phyloP scores from a whole-genome alignment of 106 monocot species.

The Amphibolis antarctica region DNA sequence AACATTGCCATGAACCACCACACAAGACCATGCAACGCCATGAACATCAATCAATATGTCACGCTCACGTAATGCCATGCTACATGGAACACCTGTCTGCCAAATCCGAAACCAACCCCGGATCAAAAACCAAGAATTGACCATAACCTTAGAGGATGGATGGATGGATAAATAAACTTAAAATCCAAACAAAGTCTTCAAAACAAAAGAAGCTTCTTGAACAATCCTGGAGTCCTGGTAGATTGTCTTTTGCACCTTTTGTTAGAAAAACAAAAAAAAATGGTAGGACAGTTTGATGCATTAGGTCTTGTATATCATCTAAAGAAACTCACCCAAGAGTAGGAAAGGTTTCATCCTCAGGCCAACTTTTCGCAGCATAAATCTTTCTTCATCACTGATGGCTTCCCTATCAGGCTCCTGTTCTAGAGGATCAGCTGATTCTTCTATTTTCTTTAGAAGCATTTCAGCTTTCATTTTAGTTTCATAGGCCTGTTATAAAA shows the following conservation, averaged over 20 bases:
- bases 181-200: neutral
- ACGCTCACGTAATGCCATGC: too few relatives aligned
- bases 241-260: too few relatives aligned
- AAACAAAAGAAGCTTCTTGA: neutral
- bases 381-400: conserved; percentile 90
- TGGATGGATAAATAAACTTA: neutral
- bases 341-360: conserved; percentile 84
- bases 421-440: conserved; percentile 15
- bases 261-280: too few relatives aligned
- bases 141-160: too few relatives aligned
- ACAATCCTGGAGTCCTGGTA: too few relatives aligned
- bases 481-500: conserved; percentile 33
- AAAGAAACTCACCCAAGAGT: conserved; percentile 50
- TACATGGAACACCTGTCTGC: too few relatives aligned
- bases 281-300: too few relatives aligned
- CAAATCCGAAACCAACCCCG: too few relatives aligned
- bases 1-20: too few relatives aligned
- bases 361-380: conserved; percentile 88
- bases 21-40: too few relatives aligned
- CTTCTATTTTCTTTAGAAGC: conserved; percentile 54
- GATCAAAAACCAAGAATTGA: too few relatives aligned
- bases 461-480: conserved; percentile 73
- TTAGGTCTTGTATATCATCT: neutral
- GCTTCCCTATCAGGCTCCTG: conserved; percentile 57
- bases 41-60: too few relatives aligned